Conservation (phyloP, 2,329 filamentous ascomycete genomes). For the Fusarium subtropicale region DNA sequence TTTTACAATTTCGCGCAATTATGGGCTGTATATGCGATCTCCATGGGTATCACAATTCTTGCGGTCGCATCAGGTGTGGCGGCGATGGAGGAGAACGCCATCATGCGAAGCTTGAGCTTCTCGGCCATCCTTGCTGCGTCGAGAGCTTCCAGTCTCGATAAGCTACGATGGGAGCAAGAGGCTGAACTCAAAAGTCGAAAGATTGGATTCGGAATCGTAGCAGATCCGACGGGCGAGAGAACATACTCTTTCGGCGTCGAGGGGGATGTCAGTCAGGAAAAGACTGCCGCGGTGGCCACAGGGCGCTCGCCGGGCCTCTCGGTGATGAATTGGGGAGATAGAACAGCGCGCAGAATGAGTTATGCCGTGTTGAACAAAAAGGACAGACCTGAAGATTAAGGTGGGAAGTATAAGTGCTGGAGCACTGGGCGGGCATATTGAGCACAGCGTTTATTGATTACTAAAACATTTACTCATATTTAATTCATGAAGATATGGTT, state of each 20-base stretch:
- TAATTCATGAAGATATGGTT: slow-evolving; percentile 30
- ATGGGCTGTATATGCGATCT: slow-evolving; percentile 42
- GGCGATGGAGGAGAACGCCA: slow-evolving; percentile 42
- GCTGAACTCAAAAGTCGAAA: slow-evolving; percentile 34
- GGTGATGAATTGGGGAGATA: slow-evolving; percentile 41
- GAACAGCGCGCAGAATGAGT: slow-evolving; percentile 38
- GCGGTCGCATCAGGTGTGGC: slow-evolving; percentile 35
- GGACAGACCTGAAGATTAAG: slow-evolving; percentile 17
- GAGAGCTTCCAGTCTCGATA: slow-evolving; percentile 42
- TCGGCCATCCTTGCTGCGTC: slow-evolving; percentile 45
- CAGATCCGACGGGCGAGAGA: slow-evolving; percentile 36
- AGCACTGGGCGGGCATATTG: slow-evolving; percentile 2
- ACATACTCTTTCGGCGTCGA: slow-evolving; percentile 44
- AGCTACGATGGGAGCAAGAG: slow-evolving; percentile 40
- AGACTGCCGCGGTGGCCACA: slow-evolving; percentile 24
- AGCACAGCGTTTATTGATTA: slow-evolving; percentile 28
- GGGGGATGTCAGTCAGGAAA: slow-evolving; percentile 45
- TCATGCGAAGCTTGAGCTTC: slow-evolving; percentile 44
- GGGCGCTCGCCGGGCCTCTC: slow-evolving; percentile 39
- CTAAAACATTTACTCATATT: background rate
- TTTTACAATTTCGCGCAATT: slow-evolving; percentile 40
- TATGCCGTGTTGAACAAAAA: slow-evolving; percentile 36
- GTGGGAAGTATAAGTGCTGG: background rate
- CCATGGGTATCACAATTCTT: slow-evolving; percentile 39
- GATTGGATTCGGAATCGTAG: slow-evolving; percentile 43